Evolutionary conservation across 805 yeast species (phyloP).

Genomic region (Yueomyces sp.): DNA sequence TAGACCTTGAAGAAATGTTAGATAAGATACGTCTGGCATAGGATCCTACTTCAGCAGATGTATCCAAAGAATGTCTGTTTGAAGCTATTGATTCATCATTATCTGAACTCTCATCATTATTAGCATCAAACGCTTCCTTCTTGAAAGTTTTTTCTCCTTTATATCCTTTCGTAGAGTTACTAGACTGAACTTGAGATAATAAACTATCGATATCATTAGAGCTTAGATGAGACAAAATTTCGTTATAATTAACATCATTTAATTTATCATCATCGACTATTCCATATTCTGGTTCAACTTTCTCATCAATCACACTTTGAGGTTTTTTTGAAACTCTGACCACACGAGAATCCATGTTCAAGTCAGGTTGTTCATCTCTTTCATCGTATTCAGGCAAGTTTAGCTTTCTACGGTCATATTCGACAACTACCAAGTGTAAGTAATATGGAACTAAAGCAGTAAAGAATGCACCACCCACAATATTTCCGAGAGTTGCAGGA

Average conservation of each 20-base stretch:
- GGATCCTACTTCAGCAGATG: background rate
- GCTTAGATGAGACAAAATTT: background rate
- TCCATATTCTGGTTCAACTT: background rate
- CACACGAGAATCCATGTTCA: conserved; percentile 67
- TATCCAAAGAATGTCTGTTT: background rate
- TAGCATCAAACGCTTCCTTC: too few species aligned
- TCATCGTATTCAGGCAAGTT: conserved; percentile 57
- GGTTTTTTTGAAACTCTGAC: conserved; percentile 31
- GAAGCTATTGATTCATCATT: background rate
- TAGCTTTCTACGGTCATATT: conserved; percentile 47
- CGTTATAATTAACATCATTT: background rate
- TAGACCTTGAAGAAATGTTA: background rate
- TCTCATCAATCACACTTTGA: conserved; percentile 1
- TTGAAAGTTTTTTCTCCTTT: background rate
- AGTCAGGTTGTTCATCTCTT: conserved; percentile 69
- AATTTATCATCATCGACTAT: conserved; percentile 1
- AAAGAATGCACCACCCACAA: conserved; percentile 65
- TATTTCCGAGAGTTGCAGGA: conserved; percentile 64
- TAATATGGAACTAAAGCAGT: conserved; percentile 58
- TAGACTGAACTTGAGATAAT: background rate
- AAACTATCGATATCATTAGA: background rate
- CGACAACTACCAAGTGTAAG: conserved; percentile 59
- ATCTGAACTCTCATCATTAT: background rate
- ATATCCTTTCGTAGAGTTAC: background rate
- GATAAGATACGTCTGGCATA: background rate